Evolutionary conservation across 2,329 filamentous ascomycete species (phyloP).

Genomic region (Clarireedia hainanense): DNA sequence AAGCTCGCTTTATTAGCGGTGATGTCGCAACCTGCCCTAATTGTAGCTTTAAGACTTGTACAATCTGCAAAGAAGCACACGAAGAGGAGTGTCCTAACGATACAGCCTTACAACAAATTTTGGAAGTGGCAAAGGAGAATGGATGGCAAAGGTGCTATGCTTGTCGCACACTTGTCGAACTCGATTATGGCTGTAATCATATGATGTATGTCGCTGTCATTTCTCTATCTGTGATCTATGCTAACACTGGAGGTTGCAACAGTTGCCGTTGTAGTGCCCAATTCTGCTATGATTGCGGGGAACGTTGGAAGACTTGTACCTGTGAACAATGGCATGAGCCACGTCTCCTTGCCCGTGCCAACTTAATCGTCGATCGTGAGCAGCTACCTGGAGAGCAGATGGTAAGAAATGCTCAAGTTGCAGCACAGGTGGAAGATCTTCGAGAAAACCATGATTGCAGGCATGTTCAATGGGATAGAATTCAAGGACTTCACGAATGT

Average conservation of each 20-base stretch:
- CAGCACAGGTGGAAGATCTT: slow-evolving; percentile 20
- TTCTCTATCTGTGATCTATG: neutral
- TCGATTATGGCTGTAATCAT: slow-evolving; percentile 45
- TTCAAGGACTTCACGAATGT: slow-evolving; percentile 32
- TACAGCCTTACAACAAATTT: slow-evolving; percentile 31
- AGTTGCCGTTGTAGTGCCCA: slow-evolving; percentile 39
- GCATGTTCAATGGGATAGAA: slow-evolving; percentile 30
- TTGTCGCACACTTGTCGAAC: slow-evolving; percentile 42
- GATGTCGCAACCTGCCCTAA: slow-evolving; percentile 34
- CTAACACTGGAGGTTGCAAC: neutral
- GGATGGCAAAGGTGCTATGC: slow-evolving; percentile 44
- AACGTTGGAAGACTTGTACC: slow-evolving; percentile 32
- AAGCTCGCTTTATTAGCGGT: slow-evolving; percentile 23
- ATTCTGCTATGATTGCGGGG: slow-evolving; percentile 45
- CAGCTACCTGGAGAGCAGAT: neutral
- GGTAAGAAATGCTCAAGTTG: slow-evolving; percentile 30
- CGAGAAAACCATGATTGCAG: slow-evolving; percentile 35
- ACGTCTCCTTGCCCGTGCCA: slow-evolving; percentile 27
- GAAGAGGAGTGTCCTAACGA: slow-evolving; percentile 41
- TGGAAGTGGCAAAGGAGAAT: slow-evolving; percentile 34
- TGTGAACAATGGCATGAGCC: slow-evolving; percentile 36
- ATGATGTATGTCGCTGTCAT: slow-evolving; percentile 39
- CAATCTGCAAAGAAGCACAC: slow-evolving; percentile 43
- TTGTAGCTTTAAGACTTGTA: slow-evolving; percentile 41
- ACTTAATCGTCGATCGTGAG: slow-evolving; percentile 24